Evolutionary conservation across 306 rosid genomes (phyloP), one percentile per base, ranked within the genome.

Genomic region (Malus sieversii): DNA sequence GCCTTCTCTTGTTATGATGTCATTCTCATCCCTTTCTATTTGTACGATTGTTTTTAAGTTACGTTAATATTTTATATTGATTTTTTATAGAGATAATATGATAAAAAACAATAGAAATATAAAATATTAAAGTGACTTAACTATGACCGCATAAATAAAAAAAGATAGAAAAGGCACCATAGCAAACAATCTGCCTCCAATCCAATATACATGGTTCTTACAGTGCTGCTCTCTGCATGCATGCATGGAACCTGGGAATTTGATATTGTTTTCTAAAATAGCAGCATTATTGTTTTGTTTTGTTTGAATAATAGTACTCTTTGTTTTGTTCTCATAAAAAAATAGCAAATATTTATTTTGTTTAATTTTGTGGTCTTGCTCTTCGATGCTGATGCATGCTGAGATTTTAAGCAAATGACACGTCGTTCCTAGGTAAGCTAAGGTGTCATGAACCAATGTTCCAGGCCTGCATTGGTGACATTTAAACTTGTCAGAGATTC

Each of bases 241-340:
- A 23, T 35, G 66, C 66, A 35, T 13, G 68, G 29, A 16, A 64
- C 75, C 35, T 82, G 38, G 85, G 78, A 78, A 73, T 77, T 73
- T 76, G 78, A 33, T 69, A 27, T 40, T 72, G 71, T 51, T 77
- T 46, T 71, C 42, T 13, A 64, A 74, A 74, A 48, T 23, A 44
- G 33, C 33, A 19, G 51, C 68, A 10, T 29, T n/a, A 16, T 57
- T 57, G 5, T 57, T 57, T 51, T 3, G 68, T 27, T 61, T 30
- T n/a, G n/a, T n/a, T n/a, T n/a, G n/a, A n/a, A n/a, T n/a, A n/a
- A n/a, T n/a, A n/a, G n/a, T n/a, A n/a, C n/a, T n/a, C n/a, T n/a
- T n/a, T n/a, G n/a, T n/a, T n/a, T n/a, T n/a, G n/a, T n/a, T n/a
- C n/a, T n/a, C n/a, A n/a, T n/a, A n/a, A n/a, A n/a, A n/a, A n/a